Evolutionary conservation across 768 basidiomycete species (phyloP).

Genomic region (Boletus tylopilopsis): DNA sequence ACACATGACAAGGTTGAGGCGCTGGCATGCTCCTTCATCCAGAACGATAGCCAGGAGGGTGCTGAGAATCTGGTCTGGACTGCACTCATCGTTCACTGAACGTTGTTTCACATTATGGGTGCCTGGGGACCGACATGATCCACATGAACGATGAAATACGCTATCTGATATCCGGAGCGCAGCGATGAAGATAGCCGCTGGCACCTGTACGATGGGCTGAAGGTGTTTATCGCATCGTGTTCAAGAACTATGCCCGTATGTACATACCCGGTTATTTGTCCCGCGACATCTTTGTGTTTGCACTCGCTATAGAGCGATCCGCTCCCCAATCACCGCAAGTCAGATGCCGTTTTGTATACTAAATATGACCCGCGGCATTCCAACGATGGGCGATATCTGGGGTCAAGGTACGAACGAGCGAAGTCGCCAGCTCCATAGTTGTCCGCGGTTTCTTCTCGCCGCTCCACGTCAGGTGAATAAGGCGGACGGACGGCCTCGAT

Average conservation of each 20-base stretch:
- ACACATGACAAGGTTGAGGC: slow-evolving; percentile 11
- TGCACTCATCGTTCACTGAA: not conserved
- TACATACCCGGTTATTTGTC: slow-evolving; percentile 13
- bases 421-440: slow-evolving; percentile 5
- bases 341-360: not conserved
- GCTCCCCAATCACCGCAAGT: slow-evolving; percentile 18
- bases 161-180: not conserved
- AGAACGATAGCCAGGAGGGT: not conserved
- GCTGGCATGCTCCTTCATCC: too few species aligned
- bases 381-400: slow-evolving; percentile 2
- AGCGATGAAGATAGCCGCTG: not conserved
- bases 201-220: not conserved
- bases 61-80: slow-evolving; percentile 12
- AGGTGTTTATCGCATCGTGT: not conserved
- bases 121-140: slow-evolving; percentile 18
- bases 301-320: slow-evolving; percentile 1
- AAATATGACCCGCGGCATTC: slow-evolving; percentile 3
- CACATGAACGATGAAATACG: slow-evolving; percentile 14
- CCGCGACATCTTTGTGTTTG: not conserved
- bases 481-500: slow-evolving; percentile 5
- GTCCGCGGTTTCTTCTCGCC: slow-evolving; percentile 10
- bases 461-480: slow-evolving; percentile 14
- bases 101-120: slow-evolving; percentile 1
- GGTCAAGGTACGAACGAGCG: slow-evolving; percentile 8
- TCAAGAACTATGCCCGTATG: not conserved